Evolutionary conservation across 352 stramenopile genomes (phyloP), one percentile per base, ranked within the genome.

Genomic region (Saprolegnia diclina): DNA sequence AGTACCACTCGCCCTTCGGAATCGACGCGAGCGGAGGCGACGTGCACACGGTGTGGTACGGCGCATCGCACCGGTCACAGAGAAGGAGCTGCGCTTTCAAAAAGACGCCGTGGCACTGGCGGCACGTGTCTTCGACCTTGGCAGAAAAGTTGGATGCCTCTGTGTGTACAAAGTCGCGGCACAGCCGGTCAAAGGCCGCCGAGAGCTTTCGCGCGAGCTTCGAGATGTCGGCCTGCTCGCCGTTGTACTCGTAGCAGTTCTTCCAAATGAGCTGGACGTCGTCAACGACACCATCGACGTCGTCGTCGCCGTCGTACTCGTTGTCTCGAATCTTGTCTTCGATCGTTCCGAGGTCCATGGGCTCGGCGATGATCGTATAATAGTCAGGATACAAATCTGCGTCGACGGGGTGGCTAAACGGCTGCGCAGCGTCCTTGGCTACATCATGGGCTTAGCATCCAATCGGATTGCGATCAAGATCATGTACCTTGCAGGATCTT

Each of bases 241-340:
- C 92, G 55, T 94, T 94, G 77, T 90, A 94, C 26, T 82, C 76
- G 68, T 85, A 91, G 55, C 87, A 94, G 42, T 94, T 94, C 76
- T 85, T 93, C 85, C 83, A 93, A 18, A 94, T 83, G 19, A 92
- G 65, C 29, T 83, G 65, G 19, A 94, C 84, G 61, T 94, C 87
- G 14, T 93, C 87, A 5, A 93, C 75, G 59, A 94, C 92, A 1
- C 79, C 78, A 19, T 91, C 85, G 6, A 92, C 78, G 38, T 92
- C 87, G 45, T 87, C 78, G 56, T 94, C 84, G 50, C 86, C 79
- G 59, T 91, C 85, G 59, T 94, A 94, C 46, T 94, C 87, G 67
- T 92, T 84, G 67, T 92, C 84, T 68, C 91, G 78, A 37, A 94
- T 76, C 59, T 93, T 94, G 71, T 93, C 85, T 16, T 82, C 71